A percentile compares a stretch with the other conserved stretches of the same genome.
These are phyloP conservation scores for Aspergillus texensis DNA, from an alignment of 2,329 filamentous ascomycete genomes.

Conservation along the genomic window DNA sequence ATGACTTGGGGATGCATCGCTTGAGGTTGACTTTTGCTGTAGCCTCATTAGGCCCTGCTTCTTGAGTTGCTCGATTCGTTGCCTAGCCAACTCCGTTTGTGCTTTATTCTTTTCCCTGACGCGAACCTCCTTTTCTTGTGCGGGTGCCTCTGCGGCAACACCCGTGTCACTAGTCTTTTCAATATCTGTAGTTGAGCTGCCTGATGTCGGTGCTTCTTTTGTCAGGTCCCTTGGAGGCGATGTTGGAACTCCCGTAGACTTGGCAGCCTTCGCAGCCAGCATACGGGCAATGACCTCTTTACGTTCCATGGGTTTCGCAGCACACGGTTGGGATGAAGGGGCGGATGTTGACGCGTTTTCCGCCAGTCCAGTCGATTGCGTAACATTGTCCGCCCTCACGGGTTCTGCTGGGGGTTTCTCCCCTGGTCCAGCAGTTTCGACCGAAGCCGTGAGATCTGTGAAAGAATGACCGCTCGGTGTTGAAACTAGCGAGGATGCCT, in stretches of 20 bases:
- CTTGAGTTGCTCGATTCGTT: slow-evolving; percentile 76
- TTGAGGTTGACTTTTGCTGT: slow-evolving; percentile 32
- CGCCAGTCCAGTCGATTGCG: not conserved
- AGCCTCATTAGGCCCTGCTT: slow-evolving; percentile 51
- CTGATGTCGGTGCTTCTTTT: slow-evolving; percentile 16
- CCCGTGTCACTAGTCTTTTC: slow-evolving; percentile 13
- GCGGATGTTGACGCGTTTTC: not conserved
- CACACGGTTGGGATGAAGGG: slow-evolving; percentile 13
- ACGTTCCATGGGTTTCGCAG: slow-evolving; percentile 60
- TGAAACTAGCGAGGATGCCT: not conserved
- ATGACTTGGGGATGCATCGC: slow-evolving; percentile 9
- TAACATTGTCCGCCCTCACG: not conserved
- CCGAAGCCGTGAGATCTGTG: not conserved
- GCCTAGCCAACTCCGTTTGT: slow-evolving; percentile 74
- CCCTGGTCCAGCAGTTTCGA: not conserved
- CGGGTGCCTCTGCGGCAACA: slow-evolving; percentile 13
- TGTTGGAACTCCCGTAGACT: slow-evolving; percentile 33
- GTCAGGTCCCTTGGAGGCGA: slow-evolving; percentile 14
- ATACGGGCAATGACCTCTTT: slow-evolving; percentile 77
- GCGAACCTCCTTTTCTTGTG: slow-evolving; percentile 29
- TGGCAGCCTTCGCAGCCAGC: slow-evolving; percentile 71
- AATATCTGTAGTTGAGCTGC: slow-evolving; percentile 6
- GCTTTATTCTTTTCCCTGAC: slow-evolving; percentile 57
- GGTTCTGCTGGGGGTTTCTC: not conserved
- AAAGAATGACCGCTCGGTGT: not conserved